Evolutionary conservation across 176 grass and related monocot species (phyloP), one percentile per base, ranked within the genome.

Genomic region (Cocos nucifera): DNA sequence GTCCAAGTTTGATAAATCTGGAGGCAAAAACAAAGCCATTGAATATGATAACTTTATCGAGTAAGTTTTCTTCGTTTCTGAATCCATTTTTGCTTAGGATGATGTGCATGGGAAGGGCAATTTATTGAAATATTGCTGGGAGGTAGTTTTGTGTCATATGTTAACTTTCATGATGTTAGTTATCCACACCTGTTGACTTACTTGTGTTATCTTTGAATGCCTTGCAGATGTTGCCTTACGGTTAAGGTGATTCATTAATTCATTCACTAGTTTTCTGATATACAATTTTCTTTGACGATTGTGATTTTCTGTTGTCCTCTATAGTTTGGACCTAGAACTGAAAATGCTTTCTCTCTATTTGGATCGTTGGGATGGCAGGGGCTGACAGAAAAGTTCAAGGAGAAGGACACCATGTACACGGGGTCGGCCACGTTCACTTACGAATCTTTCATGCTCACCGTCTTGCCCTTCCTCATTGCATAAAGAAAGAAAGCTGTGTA

Each of bases 1-100:
- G 30, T 78, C 84, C 53, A 97, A 91, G 72, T 97, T 91, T 80
- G 87, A 91, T 59, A 97, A 91, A 86, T 87, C 83, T 65, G 84
- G 93, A 64, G 93, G 87, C 75, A 88, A 76, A 58, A 85, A 53
- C 76, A 85, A 65, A 64, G 87, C 87, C 0, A 78, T 97, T 9
- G 93, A 97, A 74, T 97, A 91, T 52, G 87, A 97, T 63, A 97
- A 91, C 85, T 97, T 97, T 49, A 97, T 97, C 4, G 93, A 97
- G 93, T 97, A 89, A 88, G 83, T 3, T 44, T 30, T 30, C 10
- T 44, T 44, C 10, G 0, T 44, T 12, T 9, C 35, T 14, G 8
- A 44, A 12, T 44, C 35, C 35, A 44, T 44, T 14, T 44, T 9
- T 12, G 8, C 9, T 44, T 44, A 39, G 9, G 8, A 9, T 39